A percentile compares a stretch with the other conserved stretches of the same genome.
phyloP scores from a whole-genome alignment of 2,329 filamentous ascomycete species.

The Clarireedia monteithiana region DNA sequence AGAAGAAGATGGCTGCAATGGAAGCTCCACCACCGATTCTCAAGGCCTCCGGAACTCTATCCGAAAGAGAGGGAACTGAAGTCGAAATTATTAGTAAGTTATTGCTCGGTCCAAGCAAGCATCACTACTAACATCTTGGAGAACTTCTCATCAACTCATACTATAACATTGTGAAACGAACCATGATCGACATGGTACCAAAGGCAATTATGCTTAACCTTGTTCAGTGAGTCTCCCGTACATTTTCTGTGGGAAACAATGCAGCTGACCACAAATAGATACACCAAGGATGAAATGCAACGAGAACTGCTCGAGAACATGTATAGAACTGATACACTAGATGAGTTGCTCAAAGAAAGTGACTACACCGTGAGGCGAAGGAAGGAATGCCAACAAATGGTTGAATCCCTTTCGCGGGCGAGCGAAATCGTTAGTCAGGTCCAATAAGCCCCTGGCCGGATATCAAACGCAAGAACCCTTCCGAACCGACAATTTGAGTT shows the following conservation, averaged over 20 bases:
- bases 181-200: conserved; percentile 99
- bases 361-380: conserved; percentile 91
- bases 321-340: conserved; percentile 85
- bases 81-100: conserved; percentile 94
- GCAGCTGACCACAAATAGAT: conserved; percentile 41
- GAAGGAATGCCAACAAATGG: conserved; percentile 99
- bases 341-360: conserved; percentile 93
- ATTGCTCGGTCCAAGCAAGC: neutral
- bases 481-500: conserved; percentile 9
- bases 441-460: conserved; percentile 22
- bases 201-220: conserved; percentile 98
- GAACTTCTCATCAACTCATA: conserved; percentile 94
- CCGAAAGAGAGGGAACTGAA: conserved; percentile 89
- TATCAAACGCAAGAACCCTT: conserved; percentile 13
- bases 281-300: conserved; percentile 98
- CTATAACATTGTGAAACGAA: conserved; percentile 95
- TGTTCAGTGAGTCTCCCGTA: conserved; percentile 64
- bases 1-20: conserved; percentile 99
- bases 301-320: conserved; percentile 93
- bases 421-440: conserved; percentile 91
- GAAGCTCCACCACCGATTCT: conserved; percentile 86
- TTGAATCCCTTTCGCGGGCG: conserved; percentile 81
- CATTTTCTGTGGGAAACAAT: neutral
- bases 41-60: conserved; percentile 89
- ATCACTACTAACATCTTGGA: conserved; percentile 31